phyloP scores from a whole-genome alignment of 2,329 filamentous ascomycete genomes.

The Stagonosporopsis rhizophila region DNA sequence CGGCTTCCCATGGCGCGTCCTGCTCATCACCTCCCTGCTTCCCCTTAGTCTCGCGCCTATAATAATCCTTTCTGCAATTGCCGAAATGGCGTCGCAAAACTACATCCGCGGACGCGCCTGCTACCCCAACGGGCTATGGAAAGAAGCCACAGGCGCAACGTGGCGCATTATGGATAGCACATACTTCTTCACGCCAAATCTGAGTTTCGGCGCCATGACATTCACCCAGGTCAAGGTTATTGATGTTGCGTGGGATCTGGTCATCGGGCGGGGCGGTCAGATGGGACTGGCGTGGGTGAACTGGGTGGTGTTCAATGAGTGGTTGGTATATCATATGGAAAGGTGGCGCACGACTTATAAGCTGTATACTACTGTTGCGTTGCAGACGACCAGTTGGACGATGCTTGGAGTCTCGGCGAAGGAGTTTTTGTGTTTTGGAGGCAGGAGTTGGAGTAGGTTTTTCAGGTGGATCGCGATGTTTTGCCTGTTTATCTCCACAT shows the following conservation, averaged over 20 bases:
- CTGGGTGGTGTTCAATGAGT: constrained; percentile 50
- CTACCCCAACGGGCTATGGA: constrained; percentile 45
- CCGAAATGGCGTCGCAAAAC: constrained; percentile 36
- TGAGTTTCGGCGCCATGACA: constrained; percentile 40
- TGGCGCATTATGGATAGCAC: constrained; percentile 47
- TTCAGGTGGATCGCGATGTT: constrained; percentile 45
- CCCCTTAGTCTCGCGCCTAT: constrained; percentile 37
- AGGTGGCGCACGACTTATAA: constrained; percentile 40
- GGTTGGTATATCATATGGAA: constrained; percentile 47
- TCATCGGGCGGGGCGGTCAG: constrained; percentile 47
- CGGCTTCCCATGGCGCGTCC: constrained; percentile 33
- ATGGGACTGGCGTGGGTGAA: constrained; percentile 42
- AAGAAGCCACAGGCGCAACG: constrained; percentile 34
- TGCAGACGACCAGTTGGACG: constrained; percentile 37
- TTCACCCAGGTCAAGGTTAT: constrained; percentile 50
- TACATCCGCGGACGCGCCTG: constrained; percentile 38
- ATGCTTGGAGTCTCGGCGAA: constrained; percentile 44
- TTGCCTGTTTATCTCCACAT: constrained; percentile 40
- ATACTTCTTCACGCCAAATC: constrained; percentile 45
- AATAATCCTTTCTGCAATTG: constrained; percentile 35
- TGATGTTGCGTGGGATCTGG: constrained; percentile 50
- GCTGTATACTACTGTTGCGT: constrained; percentile 38
- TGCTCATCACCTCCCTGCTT: constrained; percentile 24
- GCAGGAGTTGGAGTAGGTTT: constrained; percentile 32
- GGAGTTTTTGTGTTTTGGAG: constrained; percentile 36